Base-by-base conservation (phyloP, 208 protist genomes). In the Leptomonas pyrrhocoris region DNA sequence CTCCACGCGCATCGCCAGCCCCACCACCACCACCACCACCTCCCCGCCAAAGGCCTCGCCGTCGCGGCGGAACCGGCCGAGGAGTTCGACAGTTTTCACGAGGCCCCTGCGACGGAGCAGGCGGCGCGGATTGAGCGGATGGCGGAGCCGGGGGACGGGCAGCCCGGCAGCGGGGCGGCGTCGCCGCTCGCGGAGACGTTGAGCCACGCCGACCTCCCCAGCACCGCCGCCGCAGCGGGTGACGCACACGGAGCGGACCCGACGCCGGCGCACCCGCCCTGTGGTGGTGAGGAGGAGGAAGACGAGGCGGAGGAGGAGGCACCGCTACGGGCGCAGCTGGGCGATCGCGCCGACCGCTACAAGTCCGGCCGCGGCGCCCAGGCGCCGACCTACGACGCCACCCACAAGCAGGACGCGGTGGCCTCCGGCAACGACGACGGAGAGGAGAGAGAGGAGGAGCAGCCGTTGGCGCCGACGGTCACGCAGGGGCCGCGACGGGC, bases 81-180 rank as follows among this genome's bases (percentile, higher is more conserved):
- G 23, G 68, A 84, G 40, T 84, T 84, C 12, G 79, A 84, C 18
- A 84, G 79, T 54, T 84, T 84, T 48, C 69, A 46, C 21, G 79
- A 77, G 19, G 63, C 13, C 16, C 36, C 28, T 16, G 31, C 57
- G 2, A 62, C 38, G 48, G 54, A 65, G 9, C 59, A 51, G 9
- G 73, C 73, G 15, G 54, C 51, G 23, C 64, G 69, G 9, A 77
- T 80, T 27, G 79, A 80, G 63, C 67, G 54, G 0, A 57, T 80
- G 25, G 69, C 69, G 16, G 38, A 50, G 30, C 68, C 51, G 2
- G 68, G 68, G n/a, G n/a, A n/a, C 40, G 46, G 5, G 12, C 43
- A 23, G 28, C 27, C 45, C 16, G 64, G 60, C 45, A 74, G 51
- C 61, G 27, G 34, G 21, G 18, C 46, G 19, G 16, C 28, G 2